Conservation (phyloP, 2,329 filamentous ascomycete species). For the Fusarium caatingaense region DNA sequence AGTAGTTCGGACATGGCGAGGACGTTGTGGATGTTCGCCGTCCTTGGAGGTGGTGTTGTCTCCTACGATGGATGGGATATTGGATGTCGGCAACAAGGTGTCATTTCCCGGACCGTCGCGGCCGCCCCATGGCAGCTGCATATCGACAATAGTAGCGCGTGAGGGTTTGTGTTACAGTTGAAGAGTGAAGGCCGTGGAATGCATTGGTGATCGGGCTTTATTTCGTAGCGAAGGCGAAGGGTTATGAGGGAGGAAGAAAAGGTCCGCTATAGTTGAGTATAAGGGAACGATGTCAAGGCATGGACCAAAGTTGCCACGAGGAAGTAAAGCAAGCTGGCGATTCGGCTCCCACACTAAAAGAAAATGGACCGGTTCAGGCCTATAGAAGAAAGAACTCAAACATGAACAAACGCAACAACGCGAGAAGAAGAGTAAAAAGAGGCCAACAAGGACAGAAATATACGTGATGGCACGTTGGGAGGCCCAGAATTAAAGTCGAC, state of each 20-base stretch:
- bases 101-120: conserved; percentile 48
- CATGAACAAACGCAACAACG: conserved; percentile 25
- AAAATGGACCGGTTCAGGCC: conserved; percentile 27
- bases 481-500: conserved; percentile 24
- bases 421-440: conserved; percentile 28
- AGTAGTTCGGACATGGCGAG: conserved; percentile 60
- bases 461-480: conserved; percentile 24
- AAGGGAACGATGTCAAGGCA: conserved; percentile 31
- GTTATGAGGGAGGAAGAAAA: conserved; percentile 41
- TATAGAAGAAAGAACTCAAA: conserved; percentile 13
- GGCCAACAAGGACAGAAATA: conserved; percentile 32
- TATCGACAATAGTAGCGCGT: conserved; percentile 43
- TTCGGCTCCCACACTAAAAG: conserved; percentile 24
- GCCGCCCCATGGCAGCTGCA: conserved; percentile 55
- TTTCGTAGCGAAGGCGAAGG: conserved; percentile 36
- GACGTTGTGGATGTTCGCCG: conserved; percentile 44
- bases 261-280: conserved; percentile 6
- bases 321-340: conserved; percentile 13
- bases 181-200: conserved; percentile 28
- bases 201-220: conserved; percentile 37
- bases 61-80: conserved; percentile 49
- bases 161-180: conserved; percentile 33
- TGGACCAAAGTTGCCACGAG: conserved; percentile 29
- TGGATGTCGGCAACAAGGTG: conserved; percentile 51
- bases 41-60: conserved; percentile 45